A percentile compares a stretch with the other conserved stretches of the same genome.
phyloP scores from a whole-genome alignment of 768 basidiomycete genomes.

The Pleurotus giganteus region DNA sequence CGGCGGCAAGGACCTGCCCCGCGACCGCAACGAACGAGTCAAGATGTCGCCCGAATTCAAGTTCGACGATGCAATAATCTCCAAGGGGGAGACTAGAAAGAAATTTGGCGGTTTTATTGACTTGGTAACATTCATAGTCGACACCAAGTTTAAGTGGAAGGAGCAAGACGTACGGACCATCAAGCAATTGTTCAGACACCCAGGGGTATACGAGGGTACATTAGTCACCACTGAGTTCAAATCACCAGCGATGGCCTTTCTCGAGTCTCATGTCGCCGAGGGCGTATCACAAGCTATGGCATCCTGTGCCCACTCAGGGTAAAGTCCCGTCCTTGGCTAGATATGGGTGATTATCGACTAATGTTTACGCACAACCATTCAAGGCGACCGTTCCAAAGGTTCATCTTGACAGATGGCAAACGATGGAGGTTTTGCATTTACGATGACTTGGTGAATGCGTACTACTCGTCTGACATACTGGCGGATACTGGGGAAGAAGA shows the following conservation, averaged over 20 bases:
- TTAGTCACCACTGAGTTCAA: background rate
- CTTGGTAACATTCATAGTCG: background rate
- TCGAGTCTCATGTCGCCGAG: background rate
- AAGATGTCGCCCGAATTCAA: background rate
- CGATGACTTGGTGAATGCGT: background rate
- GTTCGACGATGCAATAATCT: background rate
- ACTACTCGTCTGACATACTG: background rate
- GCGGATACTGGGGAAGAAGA: background rate
- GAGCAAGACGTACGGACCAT: background rate
- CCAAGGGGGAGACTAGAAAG: background rate
- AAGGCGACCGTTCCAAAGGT: too few relatives aligned
- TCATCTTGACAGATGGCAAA: too few relatives aligned
- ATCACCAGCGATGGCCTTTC: background rate
- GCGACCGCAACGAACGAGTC: background rate
- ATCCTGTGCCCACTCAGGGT: too few relatives aligned
- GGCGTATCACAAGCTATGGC: background rate
- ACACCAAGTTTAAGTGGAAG: background rate
- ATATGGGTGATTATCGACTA: too few relatives aligned
- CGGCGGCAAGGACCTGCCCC: background rate
- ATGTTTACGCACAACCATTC: too few relatives aligned
- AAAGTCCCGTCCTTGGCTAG: too few relatives aligned
- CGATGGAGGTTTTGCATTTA: background rate
- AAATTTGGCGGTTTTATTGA: background rate
- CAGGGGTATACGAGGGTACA: background rate
- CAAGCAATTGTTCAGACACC: background rate